Base-by-base conservation (phyloP, 345 rosid species). In the Populus pruinosa region DNA sequence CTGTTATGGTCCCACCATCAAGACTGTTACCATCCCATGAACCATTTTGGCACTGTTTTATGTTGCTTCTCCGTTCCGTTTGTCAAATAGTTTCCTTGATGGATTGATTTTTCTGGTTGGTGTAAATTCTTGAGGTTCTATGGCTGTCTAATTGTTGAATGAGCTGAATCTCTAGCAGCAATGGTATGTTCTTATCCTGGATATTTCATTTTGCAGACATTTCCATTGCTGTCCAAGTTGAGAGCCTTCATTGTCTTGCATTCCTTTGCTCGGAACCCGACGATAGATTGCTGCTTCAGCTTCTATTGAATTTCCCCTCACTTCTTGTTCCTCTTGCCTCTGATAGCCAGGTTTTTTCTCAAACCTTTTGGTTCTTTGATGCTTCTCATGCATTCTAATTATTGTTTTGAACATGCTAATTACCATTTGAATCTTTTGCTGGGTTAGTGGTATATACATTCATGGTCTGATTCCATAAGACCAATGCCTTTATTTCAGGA, bases 261-360 rank as follows among this genome's bases (percentile, higher is more conserved):
- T 86, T 86, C 81, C 94, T 96, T 64, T 93, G 97, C 87, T 53
- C 79, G 23, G 87, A 85, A 76, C 80, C 88, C 11, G 86, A 88
- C 76, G 91, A 78, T 75, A 80, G 87, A 78, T 77, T 91, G 85
- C 79, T 79, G 65, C 71, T 78, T 81, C 88, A 92, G 74, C 89
- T 91, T 81, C 83, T 96, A 38, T 88, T 87, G 64, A 90, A 88
- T 83, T 88, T 86, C 80, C 96, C 97, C 14, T 86, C 89, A 0
- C 79, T 93, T 77, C 90, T 96, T 86, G 89, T 96, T 82, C 93
- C 98, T 38, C 84, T 96, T 63, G 79, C 90, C 35, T 81, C 86
- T 82, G 89, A 87, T 75, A 82, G 80, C 81, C 99, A 96, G 97
- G 99, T 93, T 70, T 80, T 36, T 31, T 79, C n/a, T 21, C 43